phyloP scores from a whole-genome alignment of 2,329 filamentous ascomycete genomes.

The Xylaria sp. region DNA sequence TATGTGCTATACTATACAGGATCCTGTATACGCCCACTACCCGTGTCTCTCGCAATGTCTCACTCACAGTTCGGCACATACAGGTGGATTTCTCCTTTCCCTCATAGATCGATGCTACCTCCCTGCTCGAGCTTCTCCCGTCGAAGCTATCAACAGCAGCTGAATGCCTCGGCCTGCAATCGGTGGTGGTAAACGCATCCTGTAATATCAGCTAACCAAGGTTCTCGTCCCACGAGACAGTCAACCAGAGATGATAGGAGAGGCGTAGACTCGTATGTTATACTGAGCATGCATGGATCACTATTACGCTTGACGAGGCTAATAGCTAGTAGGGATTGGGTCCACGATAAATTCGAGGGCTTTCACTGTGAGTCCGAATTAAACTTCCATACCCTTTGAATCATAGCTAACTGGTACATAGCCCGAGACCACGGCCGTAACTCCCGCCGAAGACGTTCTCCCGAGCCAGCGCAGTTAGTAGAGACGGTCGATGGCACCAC shows the following conservation, averaged over 20 bases:
- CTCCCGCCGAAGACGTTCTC: slow-evolving; percentile 54
- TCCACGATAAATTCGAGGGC: slow-evolving; percentile 90
- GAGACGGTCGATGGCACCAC: slow-evolving; percentile 7
- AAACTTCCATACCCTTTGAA: not conserved
- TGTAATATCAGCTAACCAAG: slow-evolving; percentile 62
- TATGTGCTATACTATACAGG: too few species aligned
- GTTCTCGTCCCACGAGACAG: slow-evolving; percentile 55
- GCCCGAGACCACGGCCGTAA: slow-evolving; percentile 44
- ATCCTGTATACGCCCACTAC: not conserved
- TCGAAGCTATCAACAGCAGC: slow-evolving; percentile 49
- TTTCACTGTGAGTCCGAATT: slow-evolving; percentile 60
- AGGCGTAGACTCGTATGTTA: slow-evolving; percentile 75
- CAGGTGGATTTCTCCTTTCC: slow-evolving; percentile 52
- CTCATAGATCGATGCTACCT: slow-evolving; percentile 46
- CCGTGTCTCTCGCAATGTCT: slow-evolving; percentile 6
- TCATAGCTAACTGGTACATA: slow-evolving; percentile 34
- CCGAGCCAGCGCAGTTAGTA: slow-evolving; percentile 48
- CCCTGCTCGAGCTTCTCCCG: slow-evolving; percentile 44
- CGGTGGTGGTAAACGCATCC: slow-evolving; percentile 54
- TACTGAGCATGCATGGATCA: slow-evolving; percentile 10
- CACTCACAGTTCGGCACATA: slow-evolving; percentile 37
- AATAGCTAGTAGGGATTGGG: slow-evolving; percentile 78
- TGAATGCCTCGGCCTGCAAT: slow-evolving; percentile 52
- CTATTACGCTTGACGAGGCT: slow-evolving; percentile 34
- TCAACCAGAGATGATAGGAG: slow-evolving; percentile 69